phyloP scores from a whole-genome alignment of 2,329 filamentous ascomycete species.

The Alternaria sp. region DNA sequence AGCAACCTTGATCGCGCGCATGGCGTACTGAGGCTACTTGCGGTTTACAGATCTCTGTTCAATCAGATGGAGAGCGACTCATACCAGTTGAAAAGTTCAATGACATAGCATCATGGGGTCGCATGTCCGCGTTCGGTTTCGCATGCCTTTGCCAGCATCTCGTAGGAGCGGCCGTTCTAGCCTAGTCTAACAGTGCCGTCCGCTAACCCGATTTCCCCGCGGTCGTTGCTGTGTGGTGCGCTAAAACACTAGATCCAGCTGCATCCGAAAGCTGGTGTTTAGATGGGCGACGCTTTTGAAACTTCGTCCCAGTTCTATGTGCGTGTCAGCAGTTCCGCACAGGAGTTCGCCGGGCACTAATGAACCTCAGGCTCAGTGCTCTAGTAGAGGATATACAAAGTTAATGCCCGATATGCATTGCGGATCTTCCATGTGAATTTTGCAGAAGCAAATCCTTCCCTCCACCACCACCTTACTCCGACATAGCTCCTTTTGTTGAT shows the following conservation, averaged over 20 bases:
- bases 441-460: slow-evolving; percentile 28
- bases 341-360: slow-evolving; percentile 35
- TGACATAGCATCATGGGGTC: slow-evolving; percentile 13
- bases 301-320: slow-evolving; percentile 39
- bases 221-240: slow-evolving; percentile 39
- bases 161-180: slow-evolving; percentile 37
- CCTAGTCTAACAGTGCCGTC: slow-evolving; percentile 34
- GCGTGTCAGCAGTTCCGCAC: slow-evolving; percentile 39
- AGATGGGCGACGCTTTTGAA: slow-evolving; percentile 41
- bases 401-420: slow-evolving; percentile 41
- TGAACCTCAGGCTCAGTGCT: slow-evolving; percentile 29
- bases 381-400: slow-evolving; percentile 38
- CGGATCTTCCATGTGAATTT: slow-evolving; percentile 33
- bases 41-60: neutral
- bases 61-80: slow-evolving; percentile 1
- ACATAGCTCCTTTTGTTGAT: slow-evolving; percentile 31
- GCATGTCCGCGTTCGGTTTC: slow-evolving; percentile 25
- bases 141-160: slow-evolving; percentile 30
- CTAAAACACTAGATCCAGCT: slow-evolving; percentile 42
- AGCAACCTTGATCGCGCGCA: slow-evolving; percentile 5
- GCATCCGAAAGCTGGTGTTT: slow-evolving; percentile 38
- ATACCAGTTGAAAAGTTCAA: slow-evolving; percentile 1
- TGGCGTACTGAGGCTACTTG: slow-evolving; percentile 11
- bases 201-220: slow-evolving; percentile 44
- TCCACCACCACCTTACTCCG: slow-evolving; percentile 22